Evolutionary conservation across 257 asterid species (phyloP), one percentile per base, ranked within the genome.

Genomic region (Eucommia ulmoides): DNA sequence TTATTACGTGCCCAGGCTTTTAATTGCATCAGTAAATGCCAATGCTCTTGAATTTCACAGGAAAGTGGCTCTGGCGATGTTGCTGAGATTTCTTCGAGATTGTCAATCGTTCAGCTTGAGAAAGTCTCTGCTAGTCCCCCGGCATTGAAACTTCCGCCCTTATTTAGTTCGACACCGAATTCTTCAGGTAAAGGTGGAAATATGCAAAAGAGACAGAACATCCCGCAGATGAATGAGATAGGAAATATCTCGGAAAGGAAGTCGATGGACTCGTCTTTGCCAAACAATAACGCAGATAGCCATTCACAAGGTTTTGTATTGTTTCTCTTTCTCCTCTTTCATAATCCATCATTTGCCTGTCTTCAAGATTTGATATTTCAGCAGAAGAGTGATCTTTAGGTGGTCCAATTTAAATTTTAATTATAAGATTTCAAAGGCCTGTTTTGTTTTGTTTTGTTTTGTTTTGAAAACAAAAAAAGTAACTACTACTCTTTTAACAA

Each of bases 101-200:
- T 91, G 59, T 77, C 97, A 68, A 69, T 83, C 33, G 55, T 79
- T 64, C 97, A 86, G 65, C 81, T 91, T 46, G 97, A 91, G 49
- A 83, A 70, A 64, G 71, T 52, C 33, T 70, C 99, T 41, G 83
- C 83, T 33, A 82, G 85, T 60, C 72, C 99, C 49, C 78, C 93
- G 58, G 61, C 94, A 63, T 68, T 91, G 64, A 91, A 86, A 67
- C 89, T 91, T 74, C 97, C 95, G 23, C 99, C 94, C 22, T 72
- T 91, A 45, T 91, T 91, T 70, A 86, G 95, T 79, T 74, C 84
- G 9, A 79, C 95, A 0, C 96, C 96, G 38, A 77, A 70, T 68
- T 80, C 97, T 63, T 80, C 89, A 45, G 95, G 92, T 49, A 83
- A 86, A 71, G 79, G 87, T 56, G 94, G 77, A 54, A 80, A 72